Evolutionary conservation across 352 stramenopile genomes (phyloP), one percentile per base, ranked within the genome.

Genomic region (Phytophthora ohioensis): DNA sequence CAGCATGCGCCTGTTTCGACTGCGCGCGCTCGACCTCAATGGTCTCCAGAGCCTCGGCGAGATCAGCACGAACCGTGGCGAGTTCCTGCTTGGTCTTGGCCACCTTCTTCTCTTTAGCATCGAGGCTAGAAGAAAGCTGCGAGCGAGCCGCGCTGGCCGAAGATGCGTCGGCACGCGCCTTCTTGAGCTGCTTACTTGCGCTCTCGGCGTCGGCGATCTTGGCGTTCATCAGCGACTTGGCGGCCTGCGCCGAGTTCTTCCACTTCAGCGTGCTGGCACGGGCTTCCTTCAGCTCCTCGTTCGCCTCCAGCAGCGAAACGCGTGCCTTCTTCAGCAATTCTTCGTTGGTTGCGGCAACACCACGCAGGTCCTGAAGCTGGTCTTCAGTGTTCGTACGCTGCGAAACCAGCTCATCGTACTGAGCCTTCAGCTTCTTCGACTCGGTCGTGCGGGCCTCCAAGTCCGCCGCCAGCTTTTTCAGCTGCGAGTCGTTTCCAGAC

Each of bases 201-300:
- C 76, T 90, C 36, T 94, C 87, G 27, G 81, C 81, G 39, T 94
- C 87, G 1, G 80, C 70, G 21, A 78, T 79, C 76, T 92, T 94
- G 58, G 90, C 87, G 13, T 79, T 85, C 63, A 90, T 74, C 31
- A 87, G 60, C 8, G 68, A 77, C 60, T 90, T 92, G 11, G 87
- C 85, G 9, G 69, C 73, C 63, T 92, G 80, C 1, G 84, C 75
- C 21, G 84, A 89, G 64, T 78, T 80, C 65, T 94, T 94, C 84
- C 85, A 92, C 71, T 94, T 94, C 34, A 86, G 58, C 7, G 78
- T 71, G 64, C 86, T 81, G 4, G 79, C 79, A n/a, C 77, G 84
- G 11, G 83, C 74, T n/a, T 88, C 78, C 72, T 94, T 92, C 5
- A 94, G 80, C 73, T 94, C 87, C 47, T 91, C 83, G 61, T 92